Base-by-base conservation (phyloP, 2,329 filamentous ascomycete species). In the Pezicula radicicola region DNA sequence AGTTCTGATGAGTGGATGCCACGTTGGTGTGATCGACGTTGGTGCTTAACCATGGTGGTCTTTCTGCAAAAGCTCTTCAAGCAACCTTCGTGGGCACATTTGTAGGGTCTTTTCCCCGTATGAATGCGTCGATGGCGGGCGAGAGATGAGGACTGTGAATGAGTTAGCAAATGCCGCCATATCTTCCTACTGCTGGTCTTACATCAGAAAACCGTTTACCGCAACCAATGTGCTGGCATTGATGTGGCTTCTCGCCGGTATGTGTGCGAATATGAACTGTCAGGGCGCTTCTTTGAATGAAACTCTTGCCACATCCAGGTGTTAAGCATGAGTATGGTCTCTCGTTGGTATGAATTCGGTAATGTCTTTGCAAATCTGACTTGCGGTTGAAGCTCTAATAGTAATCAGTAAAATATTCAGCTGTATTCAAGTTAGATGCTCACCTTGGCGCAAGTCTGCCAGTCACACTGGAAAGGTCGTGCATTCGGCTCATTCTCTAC, bases 291-390 rank as follows among this genome's bases (percentile, higher is more conserved):
- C 84, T 75, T 63, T 88, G 85, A 57, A 88, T 88, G 67, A 88
- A 88, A 67, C 81, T 84, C 71, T 88, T 88, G 42, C 81, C 81
- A 63, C 85, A 88, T 6, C 78, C 80, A 8, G 75, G 75, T 8
- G 75, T 79, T 50, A 72, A 73, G 69, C 84, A 88, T 28, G 77
- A 75, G 65, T 87, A 87, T 9, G 85, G 85, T 18, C 84, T 74
- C 68, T 88, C 84, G 63, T 87, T 87, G 49, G 85, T 88, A 68
- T 88, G 85, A 63, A 88, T 88, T 56, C 85, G 78, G 63, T 85
- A 85, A 63, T 88, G 85, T 64, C 85, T 77, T 63, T 87, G 83
- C 54, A 88, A 72, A 61, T 88, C 85, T 16, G 85, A 88, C 68
- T 88, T 88, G 62, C 85, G 77, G 69, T 87, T 87, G 73, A 88